Evolutionary conservation across 2,329 filamentous ascomycete genomes (phyloP), one percentile per base, ranked within the genome.

Genomic region (Fusarium sp.): DNA sequence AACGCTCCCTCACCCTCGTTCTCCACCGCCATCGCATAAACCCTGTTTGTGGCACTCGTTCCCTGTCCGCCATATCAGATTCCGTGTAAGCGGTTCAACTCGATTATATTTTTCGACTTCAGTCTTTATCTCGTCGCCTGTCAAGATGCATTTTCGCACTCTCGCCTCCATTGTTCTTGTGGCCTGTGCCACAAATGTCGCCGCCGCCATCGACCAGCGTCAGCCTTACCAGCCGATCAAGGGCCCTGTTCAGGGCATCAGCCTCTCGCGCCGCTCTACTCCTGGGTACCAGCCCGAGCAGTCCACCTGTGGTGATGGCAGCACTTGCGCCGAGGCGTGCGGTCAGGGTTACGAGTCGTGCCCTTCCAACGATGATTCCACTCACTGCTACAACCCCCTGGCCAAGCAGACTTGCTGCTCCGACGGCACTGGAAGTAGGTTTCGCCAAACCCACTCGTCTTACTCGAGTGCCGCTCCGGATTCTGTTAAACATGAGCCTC

Each of bases 371-470:
- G 86, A 88, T 68, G 78, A 78, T 40, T 72, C 83, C 59, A 81
- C 86, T 51, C 88, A 90, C 82, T 91, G 89, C 82, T 91, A 82
- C 80, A 85, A 90, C 79, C 82, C 84, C 12, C 67, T 72, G 15
- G 80, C 78, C 31, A 81, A 83, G 62, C 85, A 90, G 80, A 81
- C 78, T 41, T 91, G 89, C 85, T 91, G 89, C 77, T 81, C 83
- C 43, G 84, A 87, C 73, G 82, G 81, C 72, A 83, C 81, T 68
- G 89, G 89, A 81, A 87, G 87, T 89, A 82, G 75, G 85, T 85
- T 50, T 50, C n/a, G 15, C 15, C 51, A 48, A 37, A 40, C 46
- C 34, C 31, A 9, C 30, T 28, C 34, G 43, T 16, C n/a, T 34
- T 4, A 55, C 23, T 28, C 15, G 28, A 59, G 34, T n/a, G 7